phyloP scores from a whole-genome alignment of 2,329 filamentous ascomycete species.

The Claviceps cyperi region DNA sequence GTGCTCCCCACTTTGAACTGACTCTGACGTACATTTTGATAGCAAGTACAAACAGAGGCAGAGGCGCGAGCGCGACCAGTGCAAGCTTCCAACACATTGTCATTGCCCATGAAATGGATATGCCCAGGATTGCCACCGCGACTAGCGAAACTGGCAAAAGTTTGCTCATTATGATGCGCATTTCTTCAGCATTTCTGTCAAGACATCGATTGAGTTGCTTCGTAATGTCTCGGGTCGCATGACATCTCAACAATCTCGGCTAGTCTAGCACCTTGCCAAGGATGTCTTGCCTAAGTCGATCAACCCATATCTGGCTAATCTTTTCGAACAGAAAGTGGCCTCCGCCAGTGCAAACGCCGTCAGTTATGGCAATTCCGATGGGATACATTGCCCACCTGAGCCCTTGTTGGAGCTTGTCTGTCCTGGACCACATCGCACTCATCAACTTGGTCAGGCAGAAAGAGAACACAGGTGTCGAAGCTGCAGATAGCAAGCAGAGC shows the following conservation, averaged over 20 bases:
- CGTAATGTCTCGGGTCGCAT: constrained; percentile 49
- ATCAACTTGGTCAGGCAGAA: constrained; percentile 62
- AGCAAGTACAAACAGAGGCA: constrained; percentile 51
- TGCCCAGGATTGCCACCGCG: constrained; percentile 48
- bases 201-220: constrained; percentile 54
- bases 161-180: constrained; percentile 65
- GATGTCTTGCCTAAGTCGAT: constrained; percentile 52
- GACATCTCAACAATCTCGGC: constrained; percentile 60
- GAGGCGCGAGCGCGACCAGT: constrained; percentile 55
- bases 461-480: constrained; percentile 59
- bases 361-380: constrained; percentile 49
- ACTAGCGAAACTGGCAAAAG: constrained; percentile 60
- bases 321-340: constrained; percentile 60
- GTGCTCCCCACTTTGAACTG: constrained; percentile 60
- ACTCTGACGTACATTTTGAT: constrained; percentile 51
- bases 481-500: constrained; percentile 48
- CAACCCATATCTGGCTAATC: constrained; percentile 63
- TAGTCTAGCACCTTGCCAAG: constrained; percentile 59
- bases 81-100: constrained; percentile 66
- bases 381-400: constrained; percentile 57
- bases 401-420: constrained; percentile 33
- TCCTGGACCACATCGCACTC: constrained; percentile 47
- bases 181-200: constrained; percentile 74
- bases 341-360: constrained; percentile 49
- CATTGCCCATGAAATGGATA: constrained; percentile 64